Conservation (phyloP, 1,284 basidiomycete species). For the Stygiomarasmius scandens region DNA sequence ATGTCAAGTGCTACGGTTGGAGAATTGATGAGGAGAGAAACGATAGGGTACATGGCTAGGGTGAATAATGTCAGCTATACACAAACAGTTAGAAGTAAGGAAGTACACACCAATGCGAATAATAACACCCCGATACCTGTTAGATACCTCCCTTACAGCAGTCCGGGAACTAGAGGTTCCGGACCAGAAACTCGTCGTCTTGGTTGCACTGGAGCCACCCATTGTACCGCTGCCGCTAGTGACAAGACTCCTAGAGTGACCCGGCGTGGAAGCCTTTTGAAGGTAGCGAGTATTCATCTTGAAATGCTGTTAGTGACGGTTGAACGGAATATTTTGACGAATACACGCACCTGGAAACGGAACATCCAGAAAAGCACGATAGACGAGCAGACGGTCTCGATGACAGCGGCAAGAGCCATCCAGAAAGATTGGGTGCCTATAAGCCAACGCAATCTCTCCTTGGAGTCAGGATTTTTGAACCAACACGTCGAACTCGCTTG, state of each 20-base stretch:
- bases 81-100: not conserved
- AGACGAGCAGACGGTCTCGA: constrained; percentile 23
- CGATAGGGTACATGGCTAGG: constrained; percentile 22
- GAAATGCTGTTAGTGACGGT: not conserved
- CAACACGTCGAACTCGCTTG: not conserved
- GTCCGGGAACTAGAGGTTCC: not conserved
- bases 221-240: not conserved
- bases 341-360: constrained; percentile 16
- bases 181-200: not conserved
- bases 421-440: constrained; percentile 25
- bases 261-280: not conserved
- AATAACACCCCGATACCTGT: constrained; percentile 19
- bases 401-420: constrained; percentile 21
- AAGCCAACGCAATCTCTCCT: not conserved
- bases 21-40: constrained; percentile 23
- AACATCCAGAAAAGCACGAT: constrained; percentile 19
- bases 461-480: constrained; percentile 11
- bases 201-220: not conserved
- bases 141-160: not conserved
- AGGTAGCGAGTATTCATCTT: not conserved
- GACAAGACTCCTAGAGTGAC: not conserved
- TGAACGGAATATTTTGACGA: not conserved
- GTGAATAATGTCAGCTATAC: not conserved
- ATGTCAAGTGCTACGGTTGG: constrained; percentile 21
- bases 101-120: constrained; percentile 21